These are phyloP conservation scores for Linaria vulgaris DNA, from an alignment of 257 asterid genomes.

Conservation along the genomic window DNA sequence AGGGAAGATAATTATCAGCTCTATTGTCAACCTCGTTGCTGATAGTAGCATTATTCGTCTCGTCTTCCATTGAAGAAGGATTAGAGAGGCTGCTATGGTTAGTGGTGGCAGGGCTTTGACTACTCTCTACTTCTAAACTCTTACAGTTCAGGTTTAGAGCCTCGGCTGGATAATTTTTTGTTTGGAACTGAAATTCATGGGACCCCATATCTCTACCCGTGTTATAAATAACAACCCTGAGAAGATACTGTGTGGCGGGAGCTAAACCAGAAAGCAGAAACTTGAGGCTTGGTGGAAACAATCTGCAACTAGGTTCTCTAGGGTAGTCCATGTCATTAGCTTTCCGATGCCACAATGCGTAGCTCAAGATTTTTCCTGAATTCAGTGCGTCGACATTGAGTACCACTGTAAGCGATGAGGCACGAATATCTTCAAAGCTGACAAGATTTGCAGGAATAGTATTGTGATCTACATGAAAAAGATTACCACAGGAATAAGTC, in stretches of 20 bases:
- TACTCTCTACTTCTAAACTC: slow-evolving; percentile 48
- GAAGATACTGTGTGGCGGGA: slow-evolving; percentile 56
- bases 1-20: slow-evolving; percentile 41
- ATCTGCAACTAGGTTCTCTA: slow-evolving; percentile 55
- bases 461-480: slow-evolving; percentile 40
- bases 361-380: slow-evolving; percentile 28
- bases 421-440: slow-evolving; percentile 45
- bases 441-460: slow-evolving; percentile 43
- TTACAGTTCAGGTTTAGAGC: slow-evolving; percentile 33
- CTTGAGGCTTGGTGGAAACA: slow-evolving; percentile 51
- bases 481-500: too few species aligned
- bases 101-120: slow-evolving; percentile 60
- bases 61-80: slow-evolving; percentile 89
- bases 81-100: slow-evolving; percentile 85
- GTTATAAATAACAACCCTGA: slow-evolving; percentile 53
- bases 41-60: slow-evolving; percentile 54
- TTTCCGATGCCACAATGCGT: slow-evolving; percentile 71
- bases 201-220: slow-evolving; percentile 45
- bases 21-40: slow-evolving; percentile 44
- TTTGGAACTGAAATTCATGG: slow-evolving; percentile 46
- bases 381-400: slow-evolving; percentile 31
- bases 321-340: slow-evolving; percentile 56
- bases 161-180: slow-evolving; percentile 38
- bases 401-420: slow-evolving; percentile 39
- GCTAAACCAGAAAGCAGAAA: slow-evolving; percentile 51